Percentiles rank a stretch among this genome's conserved stretches.
Conservation (phyloP, 2,329 filamentous ascomycete genomes). For the Pseudocercospora crystallina region DNA sequence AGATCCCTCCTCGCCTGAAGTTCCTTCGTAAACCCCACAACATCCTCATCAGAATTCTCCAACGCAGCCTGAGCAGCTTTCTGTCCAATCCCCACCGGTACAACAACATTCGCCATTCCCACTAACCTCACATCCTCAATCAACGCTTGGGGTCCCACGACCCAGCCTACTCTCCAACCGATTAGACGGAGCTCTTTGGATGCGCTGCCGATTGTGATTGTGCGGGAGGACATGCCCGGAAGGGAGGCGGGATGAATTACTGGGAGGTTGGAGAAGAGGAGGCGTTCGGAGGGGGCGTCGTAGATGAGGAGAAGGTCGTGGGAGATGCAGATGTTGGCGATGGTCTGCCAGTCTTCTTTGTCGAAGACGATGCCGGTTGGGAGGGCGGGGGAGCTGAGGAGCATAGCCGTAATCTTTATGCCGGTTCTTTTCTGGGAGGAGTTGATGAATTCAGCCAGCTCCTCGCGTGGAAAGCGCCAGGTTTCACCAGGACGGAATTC, state of each 20-base stretch:
- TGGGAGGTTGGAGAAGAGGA: conserved; percentile 3
- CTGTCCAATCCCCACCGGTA: conserved; percentile 9
- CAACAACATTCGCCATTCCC: conserved; percentile 12
- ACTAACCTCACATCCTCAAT: conserved; percentile 4
- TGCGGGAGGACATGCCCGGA: conserved; percentile 4
- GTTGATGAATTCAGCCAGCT: conserved; percentile 6
- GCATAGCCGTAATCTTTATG: conserved; percentile 6
- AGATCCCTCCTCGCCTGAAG: conserved; percentile 11
- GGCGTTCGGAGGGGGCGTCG: conserved; percentile 1
- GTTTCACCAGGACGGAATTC: conserved; percentile 7
- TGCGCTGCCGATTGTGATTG: conserved; percentile 7
- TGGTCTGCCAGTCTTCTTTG: conserved; percentile 1
- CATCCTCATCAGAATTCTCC: conserved; percentile 12
- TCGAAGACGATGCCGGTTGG: conserved; percentile 8
- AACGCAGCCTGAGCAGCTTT: conserved; percentile 12
- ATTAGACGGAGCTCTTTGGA: conserved; percentile 10
- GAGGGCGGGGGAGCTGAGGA: conserved; percentile 9
- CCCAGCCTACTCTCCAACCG: conserved; percentile 11
- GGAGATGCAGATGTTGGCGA: background rate
- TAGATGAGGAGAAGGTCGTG: background rate
- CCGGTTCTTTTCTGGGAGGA: background rate
- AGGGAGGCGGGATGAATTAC: conserved; percentile 10
- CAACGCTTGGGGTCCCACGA: conserved; percentile 2
- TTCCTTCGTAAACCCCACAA: conserved; percentile 6
- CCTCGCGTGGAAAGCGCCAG: conserved; percentile 11